Evolutionary conservation across 768 basidiomycete species (phyloP).

Genomic region (Suillus subaureus): DNA sequence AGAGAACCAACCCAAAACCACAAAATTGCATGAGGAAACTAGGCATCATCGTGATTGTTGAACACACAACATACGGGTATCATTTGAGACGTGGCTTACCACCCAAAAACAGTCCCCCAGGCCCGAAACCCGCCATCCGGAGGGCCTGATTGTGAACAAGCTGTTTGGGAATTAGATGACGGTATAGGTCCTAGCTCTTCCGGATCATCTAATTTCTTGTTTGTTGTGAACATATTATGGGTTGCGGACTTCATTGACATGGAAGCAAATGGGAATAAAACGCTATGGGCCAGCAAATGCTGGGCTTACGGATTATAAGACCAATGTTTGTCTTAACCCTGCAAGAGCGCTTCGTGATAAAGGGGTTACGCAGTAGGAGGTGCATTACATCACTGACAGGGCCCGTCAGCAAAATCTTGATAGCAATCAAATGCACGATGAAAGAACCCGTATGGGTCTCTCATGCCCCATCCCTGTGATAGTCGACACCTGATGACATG

Average conservation of each 20-base stretch:
- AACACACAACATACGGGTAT: background rate
- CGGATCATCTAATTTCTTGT: no score
- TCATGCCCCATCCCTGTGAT: background rate
- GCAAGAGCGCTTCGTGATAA: background rate
- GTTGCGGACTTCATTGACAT: no score
- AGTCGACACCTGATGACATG: background rate
- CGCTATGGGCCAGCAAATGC: background rate
- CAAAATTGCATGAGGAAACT: constrained; percentile 31
- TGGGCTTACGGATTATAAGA: background rate
- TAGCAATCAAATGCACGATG: background rate
- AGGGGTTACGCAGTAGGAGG: background rate
- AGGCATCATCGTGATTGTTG: background rate
- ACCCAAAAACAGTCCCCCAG: no score
- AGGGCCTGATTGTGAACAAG: no score
- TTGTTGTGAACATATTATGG: no score
- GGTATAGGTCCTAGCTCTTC: no score
- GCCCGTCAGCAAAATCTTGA: background rate
- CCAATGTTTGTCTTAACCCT: background rate
- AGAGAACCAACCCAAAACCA: constrained; percentile 23
- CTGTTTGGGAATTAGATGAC: no score
- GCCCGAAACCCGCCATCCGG: no score
- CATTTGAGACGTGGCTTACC: background rate
- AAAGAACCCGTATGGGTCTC: no score
- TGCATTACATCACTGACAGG: background rate
- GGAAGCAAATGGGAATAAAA: no score